These are phyloP conservation scores for Cyberlindnera subsufficiens DNA, from an alignment of 805 yeast species.

Conservation along the genomic window DNA sequence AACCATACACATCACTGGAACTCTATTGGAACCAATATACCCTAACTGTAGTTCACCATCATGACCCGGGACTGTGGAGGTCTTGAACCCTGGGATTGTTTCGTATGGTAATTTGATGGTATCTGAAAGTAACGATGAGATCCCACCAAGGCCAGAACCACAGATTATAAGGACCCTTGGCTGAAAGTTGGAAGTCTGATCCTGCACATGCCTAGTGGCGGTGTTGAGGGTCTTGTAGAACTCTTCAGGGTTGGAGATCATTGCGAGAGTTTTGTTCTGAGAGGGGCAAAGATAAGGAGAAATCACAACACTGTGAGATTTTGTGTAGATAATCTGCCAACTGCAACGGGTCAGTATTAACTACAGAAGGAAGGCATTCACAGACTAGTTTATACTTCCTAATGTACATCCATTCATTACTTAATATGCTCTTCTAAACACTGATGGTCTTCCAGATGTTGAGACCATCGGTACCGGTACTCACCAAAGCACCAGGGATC, in stretches of 20 bases:
- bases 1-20: constrained; percentile 88
- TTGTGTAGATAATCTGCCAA: too few species aligned
- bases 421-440: constrained; percentile 42
- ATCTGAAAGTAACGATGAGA: constrained; percentile 41
- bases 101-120: constrained; percentile 52
- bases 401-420: background rate
- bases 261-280: background rate
- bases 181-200: constrained; percentile 2
- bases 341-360: too few species aligned
- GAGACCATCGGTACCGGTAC: constrained; percentile 94
- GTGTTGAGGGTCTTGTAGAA: constrained; percentile 11
- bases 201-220: constrained; percentile 15
- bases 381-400: too few species aligned
- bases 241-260: constrained; percentile 7
- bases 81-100: constrained; percentile 73
- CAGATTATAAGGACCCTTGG: constrained; percentile 80
- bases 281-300: background rate
- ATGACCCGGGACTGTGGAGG: constrained; percentile 88
- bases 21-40: constrained; percentile 54
- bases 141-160: constrained; percentile 92
- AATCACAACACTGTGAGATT: background rate
- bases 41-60: constrained; percentile 82
- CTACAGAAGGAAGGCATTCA: too few species aligned
- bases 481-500: constrained; percentile 90
- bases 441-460: constrained; percentile 96